phyloP scores from a whole-genome alignment of 805 yeast genomes.

The Clavispora santaluciae region DNA sequence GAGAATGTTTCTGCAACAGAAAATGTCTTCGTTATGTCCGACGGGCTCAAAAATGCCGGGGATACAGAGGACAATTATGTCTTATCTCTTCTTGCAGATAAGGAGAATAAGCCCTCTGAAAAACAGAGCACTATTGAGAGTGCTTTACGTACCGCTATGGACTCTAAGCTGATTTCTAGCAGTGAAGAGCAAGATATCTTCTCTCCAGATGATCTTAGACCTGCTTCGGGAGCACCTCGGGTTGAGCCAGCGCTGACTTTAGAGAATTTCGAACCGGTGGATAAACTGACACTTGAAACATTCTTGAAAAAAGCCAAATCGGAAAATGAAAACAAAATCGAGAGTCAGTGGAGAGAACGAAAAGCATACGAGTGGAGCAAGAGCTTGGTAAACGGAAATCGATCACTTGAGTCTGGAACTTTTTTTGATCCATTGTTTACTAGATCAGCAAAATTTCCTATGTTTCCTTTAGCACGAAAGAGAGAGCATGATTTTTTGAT shows the following conservation, averaged over 20 bases:
- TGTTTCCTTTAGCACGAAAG: constrained; percentile 10
- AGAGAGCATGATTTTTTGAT: constrained; percentile 23
- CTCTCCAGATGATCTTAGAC: neutral
- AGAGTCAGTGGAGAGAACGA: constrained; percentile 41
- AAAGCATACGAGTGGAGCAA: constrained; percentile 52
- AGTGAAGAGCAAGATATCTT: neutral
- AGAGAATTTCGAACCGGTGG: constrained; percentile 3
- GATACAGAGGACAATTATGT: constrained; percentile 3
- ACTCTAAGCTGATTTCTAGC: neutral
- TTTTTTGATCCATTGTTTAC: constrained; percentile 40
- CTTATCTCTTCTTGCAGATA: constrained; percentile 28
- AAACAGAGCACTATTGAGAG: constrained; percentile 38
- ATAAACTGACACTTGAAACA: constrained; percentile 28
- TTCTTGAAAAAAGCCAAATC: constrained; percentile 42
- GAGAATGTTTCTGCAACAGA: neutral
- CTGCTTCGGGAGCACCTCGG: neutral
- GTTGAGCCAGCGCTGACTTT: neutral
- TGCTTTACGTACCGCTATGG: neutral
- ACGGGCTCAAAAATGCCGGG: neutral
- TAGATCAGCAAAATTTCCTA: constrained; percentile 5
- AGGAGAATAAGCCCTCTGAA: constrained; percentile 36
- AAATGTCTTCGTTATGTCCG: constrained; percentile 1
- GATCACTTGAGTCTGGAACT: constrained; percentile 37
- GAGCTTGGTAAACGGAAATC: constrained; percentile 28
- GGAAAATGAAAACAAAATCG: constrained; percentile 35